Evolutionary conservation across 2,329 filamentous ascomycete genomes (phyloP).

Genomic region (Diaporthe vexans): DNA sequence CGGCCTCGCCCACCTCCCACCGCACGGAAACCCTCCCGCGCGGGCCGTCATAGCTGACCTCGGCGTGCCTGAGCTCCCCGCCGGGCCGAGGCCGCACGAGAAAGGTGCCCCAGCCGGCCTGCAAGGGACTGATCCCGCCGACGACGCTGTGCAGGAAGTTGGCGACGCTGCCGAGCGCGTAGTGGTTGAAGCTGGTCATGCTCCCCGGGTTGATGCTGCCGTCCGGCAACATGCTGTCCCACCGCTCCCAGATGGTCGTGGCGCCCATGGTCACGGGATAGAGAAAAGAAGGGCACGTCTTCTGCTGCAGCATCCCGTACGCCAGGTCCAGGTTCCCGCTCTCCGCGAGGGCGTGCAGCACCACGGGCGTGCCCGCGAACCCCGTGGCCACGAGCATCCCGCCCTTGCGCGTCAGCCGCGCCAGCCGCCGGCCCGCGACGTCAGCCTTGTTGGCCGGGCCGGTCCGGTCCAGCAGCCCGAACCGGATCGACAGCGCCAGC

Average conservation of each 20-base stretch:
- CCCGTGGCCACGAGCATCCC: slow-evolving; percentile 36
- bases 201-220: slow-evolving; percentile 53
- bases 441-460: neutral
- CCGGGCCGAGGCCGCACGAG: slow-evolving; percentile 49
- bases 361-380: slow-evolving; percentile 41
- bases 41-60: slow-evolving; percentile 40
- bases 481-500: slow-evolving; percentile 47
- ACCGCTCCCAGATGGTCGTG: slow-evolving; percentile 59
- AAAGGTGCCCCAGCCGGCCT: slow-evolving; percentile 51
- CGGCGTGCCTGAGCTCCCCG: slow-evolving; percentile 43
- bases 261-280: slow-evolving; percentile 56
- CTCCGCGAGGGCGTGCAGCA: slow-evolving; percentile 41
- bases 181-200: slow-evolving; percentile 60
- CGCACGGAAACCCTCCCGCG: slow-evolving; percentile 35
- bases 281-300: slow-evolving; percentile 54
- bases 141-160: slow-evolving; percentile 55
- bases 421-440: slow-evolving; percentile 40
- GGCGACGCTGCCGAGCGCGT: slow-evolving; percentile 56
- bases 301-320: slow-evolving; percentile 64
- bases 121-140: slow-evolving; percentile 48
- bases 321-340: slow-evolving; percentile 51
- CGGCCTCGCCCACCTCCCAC: slow-evolving; percentile 35
- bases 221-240: slow-evolving; percentile 56
- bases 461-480: slow-evolving; percentile 43
- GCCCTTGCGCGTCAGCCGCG: slow-evolving; percentile 37